Evolutionary conservation across 352 stramenopile genomes (phyloP).

Genomic region (Chrysophaeum taylorii): DNA sequence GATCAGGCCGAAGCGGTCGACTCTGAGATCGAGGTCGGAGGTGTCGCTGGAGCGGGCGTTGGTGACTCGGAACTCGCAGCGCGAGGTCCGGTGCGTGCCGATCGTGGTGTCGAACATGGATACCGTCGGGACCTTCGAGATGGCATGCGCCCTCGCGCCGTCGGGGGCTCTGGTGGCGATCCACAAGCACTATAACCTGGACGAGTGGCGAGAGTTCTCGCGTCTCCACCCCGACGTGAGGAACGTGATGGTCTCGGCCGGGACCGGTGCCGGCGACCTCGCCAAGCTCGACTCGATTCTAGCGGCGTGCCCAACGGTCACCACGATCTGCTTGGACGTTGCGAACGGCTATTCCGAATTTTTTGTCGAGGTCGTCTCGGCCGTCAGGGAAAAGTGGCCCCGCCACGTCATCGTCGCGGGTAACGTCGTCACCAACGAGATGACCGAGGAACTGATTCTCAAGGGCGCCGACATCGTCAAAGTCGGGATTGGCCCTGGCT

Average conservation of each 20-base stretch:
- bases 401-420: conserved; percentile 64
- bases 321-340: conserved; percentile 75
- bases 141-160: conserved; percentile 59
- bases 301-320: conserved; percentile 47
- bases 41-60: conserved; percentile 45
- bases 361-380: conserved; percentile 65
- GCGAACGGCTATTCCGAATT: conserved; percentile 66
- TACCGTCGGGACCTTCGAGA: conserved; percentile 76
- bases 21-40: conserved; percentile 67
- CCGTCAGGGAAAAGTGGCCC: conserved; percentile 46
- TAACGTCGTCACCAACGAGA: conserved; percentile 79
- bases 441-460: conserved; percentile 74
- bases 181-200: conserved; percentile 73
- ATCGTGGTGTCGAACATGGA: conserved; percentile 82
- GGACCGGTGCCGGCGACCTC: conserved; percentile 56
- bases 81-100: conserved; percentile 30
- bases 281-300: conserved; percentile 56
- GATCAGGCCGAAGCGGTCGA: conserved; percentile 79
- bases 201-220: conserved; percentile 42
- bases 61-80: conserved; percentile 25
- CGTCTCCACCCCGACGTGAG: conserved; percentile 47
- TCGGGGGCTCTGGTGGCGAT: conserved; percentile 71
- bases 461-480: conserved; percentile 81
- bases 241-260: conserved; percentile 61
- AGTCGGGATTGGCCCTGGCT: conserved; percentile 76